Evolutionary conservation across 139 green algal genomes (phyloP).

Genomic region (Chlorella sp.): DNA sequence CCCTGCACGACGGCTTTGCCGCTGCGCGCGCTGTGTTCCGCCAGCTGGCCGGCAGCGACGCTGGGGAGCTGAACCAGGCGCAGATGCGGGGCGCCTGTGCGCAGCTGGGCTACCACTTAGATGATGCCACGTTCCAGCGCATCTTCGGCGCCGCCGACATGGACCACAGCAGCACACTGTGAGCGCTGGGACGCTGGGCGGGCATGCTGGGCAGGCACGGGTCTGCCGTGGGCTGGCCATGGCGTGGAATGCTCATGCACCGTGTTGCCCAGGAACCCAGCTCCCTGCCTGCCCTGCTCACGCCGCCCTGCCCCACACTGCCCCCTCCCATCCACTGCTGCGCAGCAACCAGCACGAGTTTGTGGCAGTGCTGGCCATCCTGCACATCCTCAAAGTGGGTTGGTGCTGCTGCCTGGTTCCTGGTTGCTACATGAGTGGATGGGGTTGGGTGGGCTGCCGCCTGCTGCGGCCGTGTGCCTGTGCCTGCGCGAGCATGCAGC

Average conservation of each 20-base stretch:
- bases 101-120: neutral
- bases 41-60: neutral
- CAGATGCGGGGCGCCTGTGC: neutral
- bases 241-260: no score
- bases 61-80: neutral
- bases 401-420: no score
- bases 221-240: no score
- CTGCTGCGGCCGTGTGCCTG: neutral
- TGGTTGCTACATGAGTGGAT: no score
- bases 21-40: constrained; percentile 12
- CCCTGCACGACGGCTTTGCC: constrained; percentile 24
- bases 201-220: no score
- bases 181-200: no score
- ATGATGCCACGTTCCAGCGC: neutral
- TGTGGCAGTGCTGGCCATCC: constrained; percentile 9
- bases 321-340: no score
- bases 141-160: constrained; percentile 14
- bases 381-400: neutral
- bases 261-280: no score
- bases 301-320: no score
- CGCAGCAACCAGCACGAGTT: constrained; percentile 10
- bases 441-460: neutral
- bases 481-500: neutral
- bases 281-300: no score
- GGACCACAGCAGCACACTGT: neutral